A percentile compares a stretch with the other conserved stretches of the same genome.
These are phyloP conservation scores for Pestalotiopsis sp. DNA, from an alignment of 2,329 filamentous ascomycete species.

Conservation along the genomic window DNA sequence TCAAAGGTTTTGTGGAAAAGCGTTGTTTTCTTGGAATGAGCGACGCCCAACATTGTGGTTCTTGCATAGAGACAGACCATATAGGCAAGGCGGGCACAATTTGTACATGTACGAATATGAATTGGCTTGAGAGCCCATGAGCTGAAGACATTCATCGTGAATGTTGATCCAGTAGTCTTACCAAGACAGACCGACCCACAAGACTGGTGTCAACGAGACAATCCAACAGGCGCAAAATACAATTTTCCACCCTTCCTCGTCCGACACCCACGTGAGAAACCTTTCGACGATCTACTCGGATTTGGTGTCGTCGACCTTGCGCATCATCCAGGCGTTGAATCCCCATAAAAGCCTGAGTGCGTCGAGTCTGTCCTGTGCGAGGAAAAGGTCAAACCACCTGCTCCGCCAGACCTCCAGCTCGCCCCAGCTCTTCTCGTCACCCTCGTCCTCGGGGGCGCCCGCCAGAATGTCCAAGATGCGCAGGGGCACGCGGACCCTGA, in stretches of 20 bases:
- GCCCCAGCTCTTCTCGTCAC: slow-evolving; percentile 47
- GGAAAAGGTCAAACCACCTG: slow-evolving; percentile 64
- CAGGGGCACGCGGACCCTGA: slow-evolving; percentile 61
- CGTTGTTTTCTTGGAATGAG: neutral
- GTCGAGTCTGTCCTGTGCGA: slow-evolving; percentile 53
- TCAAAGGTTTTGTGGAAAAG: neutral
- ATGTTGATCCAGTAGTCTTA: neutral
- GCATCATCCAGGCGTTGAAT: slow-evolving; percentile 64
- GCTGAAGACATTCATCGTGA: neutral
- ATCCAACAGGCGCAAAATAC: neutral
- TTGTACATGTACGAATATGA: neutral
- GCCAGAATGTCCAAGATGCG: slow-evolving; percentile 55
- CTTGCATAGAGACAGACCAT: neutral
- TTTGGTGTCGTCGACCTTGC: slow-evolving; percentile 36
- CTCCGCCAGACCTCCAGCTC: slow-evolving; percentile 59
- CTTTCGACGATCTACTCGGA: neutral
- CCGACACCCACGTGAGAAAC: neutral
- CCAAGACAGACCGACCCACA: neutral
- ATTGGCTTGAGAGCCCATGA: neutral
- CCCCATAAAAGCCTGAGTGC: slow-evolving; percentile 62
- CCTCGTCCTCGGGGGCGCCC: slow-evolving; percentile 37
- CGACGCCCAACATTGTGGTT: neutral
- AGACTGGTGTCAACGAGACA: neutral
- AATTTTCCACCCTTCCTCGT: neutral
- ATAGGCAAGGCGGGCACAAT: neutral